phyloP scores from a whole-genome alignment of 768 basidiomycete genomes.

The Chalciporus pseudorubinellus region DNA sequence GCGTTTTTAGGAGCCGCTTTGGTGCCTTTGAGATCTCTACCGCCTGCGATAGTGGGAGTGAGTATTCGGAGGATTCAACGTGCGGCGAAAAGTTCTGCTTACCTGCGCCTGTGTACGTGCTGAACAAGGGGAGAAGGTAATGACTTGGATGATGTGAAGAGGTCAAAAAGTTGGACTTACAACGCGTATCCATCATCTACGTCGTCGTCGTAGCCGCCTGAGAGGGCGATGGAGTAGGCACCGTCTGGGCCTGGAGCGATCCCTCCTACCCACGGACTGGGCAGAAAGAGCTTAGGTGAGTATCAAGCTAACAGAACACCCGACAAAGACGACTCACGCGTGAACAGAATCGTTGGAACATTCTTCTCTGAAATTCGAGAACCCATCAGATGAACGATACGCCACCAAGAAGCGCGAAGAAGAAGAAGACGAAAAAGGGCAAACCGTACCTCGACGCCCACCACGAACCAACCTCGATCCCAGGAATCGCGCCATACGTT shows the following conservation, averaged over 20 bases:
- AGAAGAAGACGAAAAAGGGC: too few relatives aligned
- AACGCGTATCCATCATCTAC: conserved; percentile 80
- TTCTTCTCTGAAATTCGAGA: conserved; percentile 36
- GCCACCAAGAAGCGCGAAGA: not conserved
- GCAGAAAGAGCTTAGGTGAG: not conserved
- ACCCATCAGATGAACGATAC: not conserved
- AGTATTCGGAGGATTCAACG: not conserved
- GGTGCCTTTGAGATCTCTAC: conserved; percentile 85
- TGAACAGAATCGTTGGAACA: conserved; percentile 82
- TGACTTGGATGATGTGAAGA: not conserved
- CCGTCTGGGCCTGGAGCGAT: conserved; percentile 63
- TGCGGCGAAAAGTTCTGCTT: conserved; percentile 6
- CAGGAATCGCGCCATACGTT: conserved; percentile 78
- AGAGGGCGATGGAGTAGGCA: conserved; percentile 82
- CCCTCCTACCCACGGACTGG: conserved; percentile 80
- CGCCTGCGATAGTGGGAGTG: conserved; percentile 45
- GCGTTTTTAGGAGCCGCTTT: conserved; percentile 83
- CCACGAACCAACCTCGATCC: conserved; percentile 75
- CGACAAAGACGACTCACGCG: conserved; percentile 54
- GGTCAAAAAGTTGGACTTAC: conserved; percentile 44
- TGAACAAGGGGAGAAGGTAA: conserved; percentile 29
- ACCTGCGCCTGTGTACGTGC: conserved; percentile 83
- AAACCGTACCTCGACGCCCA: conserved; percentile 64
- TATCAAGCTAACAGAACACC: not conserved
- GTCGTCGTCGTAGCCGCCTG: conserved; percentile 87